These are phyloP conservation scores for Aspergillus luchuensis DNA, from an alignment of 2,329 filamentous ascomycete species.

Conservation along the genomic window DNA sequence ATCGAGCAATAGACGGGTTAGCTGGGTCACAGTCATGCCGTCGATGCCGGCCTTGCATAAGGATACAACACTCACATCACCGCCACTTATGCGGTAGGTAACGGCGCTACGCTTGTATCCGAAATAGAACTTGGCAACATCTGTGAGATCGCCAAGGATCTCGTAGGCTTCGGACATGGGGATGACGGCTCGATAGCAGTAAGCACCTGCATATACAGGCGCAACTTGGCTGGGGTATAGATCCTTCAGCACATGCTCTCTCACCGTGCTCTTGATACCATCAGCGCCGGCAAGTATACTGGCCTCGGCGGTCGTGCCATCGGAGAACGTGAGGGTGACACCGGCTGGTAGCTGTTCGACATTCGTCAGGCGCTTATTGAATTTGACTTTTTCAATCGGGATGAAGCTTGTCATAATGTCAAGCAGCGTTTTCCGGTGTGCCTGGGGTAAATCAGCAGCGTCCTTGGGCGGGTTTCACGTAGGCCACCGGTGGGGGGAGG, in stretches of 20 bases:
- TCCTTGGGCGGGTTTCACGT: not conserved
- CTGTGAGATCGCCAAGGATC: conserved; percentile 19
- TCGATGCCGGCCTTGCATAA: too few relatives aligned
- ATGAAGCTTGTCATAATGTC: conserved; percentile 18
- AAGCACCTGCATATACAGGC: conserved; percentile 34
- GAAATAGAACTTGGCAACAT: conserved; percentile 21
- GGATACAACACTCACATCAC: not conserved
- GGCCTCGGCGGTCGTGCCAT: conserved; percentile 31
- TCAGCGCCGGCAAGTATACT: conserved; percentile 41
- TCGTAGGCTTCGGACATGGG: conserved; percentile 25
- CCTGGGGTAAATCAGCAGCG: not conserved
- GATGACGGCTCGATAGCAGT: conserved; percentile 34
- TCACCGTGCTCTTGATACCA: conserved; percentile 35
- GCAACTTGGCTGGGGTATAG: conserved; percentile 8
- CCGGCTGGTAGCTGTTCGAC: conserved; percentile 8
- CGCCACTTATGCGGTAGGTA: conserved; percentile 18
- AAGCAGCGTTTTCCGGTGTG: conserved; percentile 14
- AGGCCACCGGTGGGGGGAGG: too few relatives aligned
- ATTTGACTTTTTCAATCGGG: conserved; percentile 16
- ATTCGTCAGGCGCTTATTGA: conserved; percentile 14
- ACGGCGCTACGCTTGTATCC: conserved; percentile 12
- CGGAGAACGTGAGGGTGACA: conserved; percentile 27
- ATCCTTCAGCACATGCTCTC: conserved; percentile 26
- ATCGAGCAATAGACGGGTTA: too few relatives aligned
- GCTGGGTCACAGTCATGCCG: too few relatives aligned